These are phyloP conservation scores for Ilex asprella DNA, from an alignment of 257 asterid genomes.

Conservation along the genomic window DNA sequence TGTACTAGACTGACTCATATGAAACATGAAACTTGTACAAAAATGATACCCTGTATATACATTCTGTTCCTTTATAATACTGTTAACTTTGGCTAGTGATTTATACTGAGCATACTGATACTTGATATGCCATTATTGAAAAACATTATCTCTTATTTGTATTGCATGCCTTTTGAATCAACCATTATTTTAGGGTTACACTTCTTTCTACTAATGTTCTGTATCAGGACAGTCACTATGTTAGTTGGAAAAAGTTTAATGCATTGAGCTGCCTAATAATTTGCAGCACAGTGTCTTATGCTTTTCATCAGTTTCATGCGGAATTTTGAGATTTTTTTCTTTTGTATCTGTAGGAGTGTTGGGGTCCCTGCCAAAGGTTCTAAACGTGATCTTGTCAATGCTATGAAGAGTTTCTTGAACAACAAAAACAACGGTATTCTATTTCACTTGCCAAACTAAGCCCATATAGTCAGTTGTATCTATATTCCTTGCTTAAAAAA, in stretches of 20 bases:
- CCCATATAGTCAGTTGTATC: too few relatives aligned
- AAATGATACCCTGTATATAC: too few relatives aligned
- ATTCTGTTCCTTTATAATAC: too few relatives aligned
- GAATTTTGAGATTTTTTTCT: background rate
- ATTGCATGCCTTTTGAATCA: too few relatives aligned
- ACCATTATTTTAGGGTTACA: too few relatives aligned
- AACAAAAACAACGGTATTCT: slow-evolving; percentile 41
- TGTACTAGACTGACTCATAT: too few relatives aligned
- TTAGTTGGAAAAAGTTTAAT: background rate
- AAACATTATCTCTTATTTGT: too few relatives aligned
- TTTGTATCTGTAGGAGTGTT: slow-evolving; percentile 31
- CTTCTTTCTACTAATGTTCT: too few relatives aligned
- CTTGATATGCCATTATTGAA: too few relatives aligned
- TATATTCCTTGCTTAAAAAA: background rate
- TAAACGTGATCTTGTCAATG: slow-evolving; percentile 42
- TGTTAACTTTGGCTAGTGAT: too few relatives aligned
- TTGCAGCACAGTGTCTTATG: background rate
- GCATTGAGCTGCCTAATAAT: background rate
- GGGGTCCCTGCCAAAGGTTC: slow-evolving; percentile 54
- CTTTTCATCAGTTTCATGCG: background rate
- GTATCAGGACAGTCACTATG: background rate
- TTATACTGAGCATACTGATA: too few relatives aligned
- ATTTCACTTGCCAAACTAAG: background rate
- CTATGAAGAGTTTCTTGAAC: slow-evolving; percentile 41
- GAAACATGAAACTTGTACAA: too few relatives aligned